Evolutionary conservation across 352 stramenopile genomes (phyloP), one percentile per base, ranked within the genome.

Genomic region (Phytophthora litchii): DNA sequence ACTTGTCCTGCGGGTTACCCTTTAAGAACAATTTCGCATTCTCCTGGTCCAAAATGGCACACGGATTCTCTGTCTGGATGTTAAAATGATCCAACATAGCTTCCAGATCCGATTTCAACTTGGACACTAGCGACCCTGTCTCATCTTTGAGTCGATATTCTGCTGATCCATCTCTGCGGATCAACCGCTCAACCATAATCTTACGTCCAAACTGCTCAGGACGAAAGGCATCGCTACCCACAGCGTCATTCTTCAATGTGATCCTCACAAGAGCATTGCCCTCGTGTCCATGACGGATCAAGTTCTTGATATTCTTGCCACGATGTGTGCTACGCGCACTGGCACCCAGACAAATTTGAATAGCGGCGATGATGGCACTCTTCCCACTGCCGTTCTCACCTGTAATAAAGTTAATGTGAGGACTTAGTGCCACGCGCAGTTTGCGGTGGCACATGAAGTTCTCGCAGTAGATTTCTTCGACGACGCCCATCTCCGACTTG

Each of bases 401-500:
- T 12, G 85, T 93, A 60, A 95, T 94, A 44, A 94, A 92, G 56
- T 93, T 94, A 51, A 94, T 93, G 42, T 91, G 79, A 3, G 79
- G 83, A 20, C 73, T 78, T 8, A 98, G 65, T 10, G 87, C 61
- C 13, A 99, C 80, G 1, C 74, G 82, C 52, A 98, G 77, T 53
- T 97, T 97, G 49, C 86, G 88, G 63, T 99, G 96, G 68, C 93
- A 99, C 97, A 99, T 99, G 71, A 99, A 99, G 73, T 99, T 98
- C 65, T 98, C 92, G 53, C 94, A 92, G 76, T 98, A 98, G 32
- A 98, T 96, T 60, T 95, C 86, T 21, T 94, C 80, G 53, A 99
- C 97, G 38, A 99, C 85, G 16, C 96, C 96, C 58, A 96, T 94
- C 65, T 98, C 78, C 43, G 69, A 78, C 44, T 72, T 62, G 23